These are phyloP conservation scores for Circinella umbellata DNA, from an alignment of 371 early-diverging fungal species.

Conservation along the genomic window DNA sequence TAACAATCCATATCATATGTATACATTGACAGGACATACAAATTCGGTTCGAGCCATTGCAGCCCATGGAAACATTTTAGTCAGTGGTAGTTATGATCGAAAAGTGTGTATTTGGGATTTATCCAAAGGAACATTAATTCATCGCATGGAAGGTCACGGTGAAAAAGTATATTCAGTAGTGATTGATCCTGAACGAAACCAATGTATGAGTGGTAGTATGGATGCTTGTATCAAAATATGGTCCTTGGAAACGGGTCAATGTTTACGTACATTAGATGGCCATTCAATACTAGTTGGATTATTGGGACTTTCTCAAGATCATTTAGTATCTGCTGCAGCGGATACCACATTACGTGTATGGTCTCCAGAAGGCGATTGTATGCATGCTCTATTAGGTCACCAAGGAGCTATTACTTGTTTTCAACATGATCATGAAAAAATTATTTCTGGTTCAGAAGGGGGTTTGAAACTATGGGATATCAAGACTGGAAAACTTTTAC, in stretches of 20 bases:
- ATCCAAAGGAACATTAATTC: slow-evolving; percentile 61
- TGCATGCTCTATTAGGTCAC: slow-evolving; percentile 70
- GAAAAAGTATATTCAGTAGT: slow-evolving; percentile 92
- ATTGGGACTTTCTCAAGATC: slow-evolving; percentile 79
- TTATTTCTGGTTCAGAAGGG: slow-evolving; percentile 92
- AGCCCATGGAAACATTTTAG: slow-evolving; percentile 83
- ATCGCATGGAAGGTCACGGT: slow-evolving; percentile 79
- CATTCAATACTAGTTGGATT: slow-evolving; percentile 93
- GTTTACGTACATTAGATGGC: slow-evolving; percentile 70
- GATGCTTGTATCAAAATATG: slow-evolving; percentile 95
- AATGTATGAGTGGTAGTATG: slow-evolving; percentile 92
- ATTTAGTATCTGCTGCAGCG: slow-evolving; percentile 93
- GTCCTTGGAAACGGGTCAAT: slow-evolving; percentile 78
- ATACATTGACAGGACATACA: slow-evolving; percentile 85
- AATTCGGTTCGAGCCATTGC: slow-evolving; percentile 95
- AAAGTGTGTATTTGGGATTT: slow-evolving; percentile 95
- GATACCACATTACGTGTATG: slow-evolving; percentile 96
- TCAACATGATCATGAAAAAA: slow-evolving; percentile 87
- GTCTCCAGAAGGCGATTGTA: slow-evolving; percentile 80
- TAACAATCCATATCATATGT: slow-evolving; percentile 65
- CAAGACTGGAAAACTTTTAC: slow-evolving; percentile 73
- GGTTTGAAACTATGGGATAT: slow-evolving; percentile 95
- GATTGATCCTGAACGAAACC: slow-evolving; percentile 73
- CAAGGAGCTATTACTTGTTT: slow-evolving; percentile 95
- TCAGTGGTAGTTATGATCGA: slow-evolving; percentile 96